Conservation (phyloP, 31 red algal genomes). For the Porphyra umbilicalis region DNA sequence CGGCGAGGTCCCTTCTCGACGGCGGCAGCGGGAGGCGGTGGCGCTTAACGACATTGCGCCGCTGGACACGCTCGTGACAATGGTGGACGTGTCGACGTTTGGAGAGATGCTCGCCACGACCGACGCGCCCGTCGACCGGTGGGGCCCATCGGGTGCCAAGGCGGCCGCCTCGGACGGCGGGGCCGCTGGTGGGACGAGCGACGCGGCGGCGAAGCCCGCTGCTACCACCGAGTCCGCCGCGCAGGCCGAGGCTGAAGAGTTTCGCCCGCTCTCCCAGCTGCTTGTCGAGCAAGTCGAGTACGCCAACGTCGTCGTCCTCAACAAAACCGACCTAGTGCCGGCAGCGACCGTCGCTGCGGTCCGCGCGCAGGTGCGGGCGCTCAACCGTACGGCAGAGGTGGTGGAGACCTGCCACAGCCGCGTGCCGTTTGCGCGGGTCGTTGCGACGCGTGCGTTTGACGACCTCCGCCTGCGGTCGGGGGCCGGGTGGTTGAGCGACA, state of each 20-base stretch:
- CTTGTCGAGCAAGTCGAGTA: slow-evolving; percentile 37
- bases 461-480: not conserved
- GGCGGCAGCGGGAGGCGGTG: not conserved
- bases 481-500: not conserved
- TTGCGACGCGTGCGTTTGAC: not conserved
- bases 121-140: slow-evolving; percentile 1
- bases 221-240: not conserved
- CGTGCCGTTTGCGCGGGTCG: slow-evolving; percentile 11
- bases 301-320: slow-evolving; percentile 37
- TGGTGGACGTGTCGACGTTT: slow-evolving; percentile 44
- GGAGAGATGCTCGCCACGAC: slow-evolving; percentile 8
- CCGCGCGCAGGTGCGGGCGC: slow-evolving; percentile 23
- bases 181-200: not conserved
- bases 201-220: not conserved
- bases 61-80: slow-evolving; percentile 44
- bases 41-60: slow-evolving; percentile 7
- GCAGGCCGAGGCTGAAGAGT: not conserved
- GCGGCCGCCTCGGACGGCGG: not conserved
- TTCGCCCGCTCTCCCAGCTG: not conserved
- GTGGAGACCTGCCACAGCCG: slow-evolving; percentile 12
- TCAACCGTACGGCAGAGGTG: slow-evolving; percentile 21
- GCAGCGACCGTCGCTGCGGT: slow-evolving; percentile 1
- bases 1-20: not conserved
- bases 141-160: not conserved
- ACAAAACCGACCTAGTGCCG: slow-evolving; percentile 20